Conservation (phyloP, 345 rosid genomes). For the Jatropha curcas region DNA sequence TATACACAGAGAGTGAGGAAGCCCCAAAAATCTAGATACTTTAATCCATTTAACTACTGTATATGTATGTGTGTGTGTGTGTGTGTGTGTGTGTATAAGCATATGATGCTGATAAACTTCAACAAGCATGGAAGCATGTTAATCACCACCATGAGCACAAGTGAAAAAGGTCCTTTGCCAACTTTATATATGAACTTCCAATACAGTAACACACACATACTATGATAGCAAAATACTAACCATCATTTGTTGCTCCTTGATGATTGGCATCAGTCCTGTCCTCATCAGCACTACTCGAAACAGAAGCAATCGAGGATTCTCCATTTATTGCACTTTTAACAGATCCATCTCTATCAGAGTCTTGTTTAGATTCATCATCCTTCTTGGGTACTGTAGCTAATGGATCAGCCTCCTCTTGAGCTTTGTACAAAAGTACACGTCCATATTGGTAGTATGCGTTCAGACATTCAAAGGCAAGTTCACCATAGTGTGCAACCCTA, state of each 20-base stretch:
- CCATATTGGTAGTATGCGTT: constrained; percentile 81
- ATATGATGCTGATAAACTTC: neutral
- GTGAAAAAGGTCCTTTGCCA: neutral
- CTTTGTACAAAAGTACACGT: constrained; percentile 73
- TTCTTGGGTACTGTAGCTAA: constrained; percentile 70
- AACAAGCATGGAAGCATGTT: neutral
- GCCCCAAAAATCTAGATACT: neutral
- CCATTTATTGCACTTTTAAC: constrained; percentile 39
- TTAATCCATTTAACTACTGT: neutral
- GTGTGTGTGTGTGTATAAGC: too few relatives aligned
- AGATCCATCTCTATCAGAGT: constrained; percentile 45
- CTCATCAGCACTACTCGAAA: constrained; percentile 46
- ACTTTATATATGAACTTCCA: neutral
- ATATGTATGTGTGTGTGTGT: too few relatives aligned
- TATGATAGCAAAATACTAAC: constrained; percentile 27
- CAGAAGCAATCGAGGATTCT: constrained; percentile 56
- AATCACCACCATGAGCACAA: neutral
- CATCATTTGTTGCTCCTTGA: constrained; percentile 44
- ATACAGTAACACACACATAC: neutral
- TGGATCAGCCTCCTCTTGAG: constrained; percentile 94
- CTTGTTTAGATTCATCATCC: constrained; percentile 46
- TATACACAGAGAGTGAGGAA: neutral
- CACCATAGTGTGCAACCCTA: constrained; percentile 77
- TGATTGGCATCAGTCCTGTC: constrained; percentile 45
- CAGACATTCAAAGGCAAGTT: constrained; percentile 67